phyloP scores from a whole-genome alignment of 306 rosid genomes.

The Fragaria iinumae region DNA sequence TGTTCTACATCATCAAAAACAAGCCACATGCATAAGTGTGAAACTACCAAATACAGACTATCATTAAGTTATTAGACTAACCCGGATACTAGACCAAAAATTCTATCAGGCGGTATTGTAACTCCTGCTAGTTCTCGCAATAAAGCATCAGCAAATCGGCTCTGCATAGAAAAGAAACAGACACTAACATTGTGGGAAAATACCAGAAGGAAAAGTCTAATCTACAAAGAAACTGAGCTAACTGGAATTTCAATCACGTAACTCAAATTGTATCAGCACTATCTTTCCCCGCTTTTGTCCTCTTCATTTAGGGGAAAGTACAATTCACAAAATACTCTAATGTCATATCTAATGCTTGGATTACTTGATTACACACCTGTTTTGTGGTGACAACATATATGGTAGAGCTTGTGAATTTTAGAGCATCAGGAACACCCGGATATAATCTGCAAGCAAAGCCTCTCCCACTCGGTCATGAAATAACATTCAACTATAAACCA shows the following conservation, averaged over 20 bases:
- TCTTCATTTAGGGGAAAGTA: not conserved
- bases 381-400: slow-evolving; percentile 80
- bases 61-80: slow-evolving; percentile 29
- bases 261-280: not conserved
- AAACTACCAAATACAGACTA: not conserved
- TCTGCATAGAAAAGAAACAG: slow-evolving; percentile 30
- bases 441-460: slow-evolving; percentile 51
- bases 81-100: slow-evolving; percentile 87
- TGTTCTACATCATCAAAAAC: not conserved
- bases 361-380: slow-evolving; percentile 42
- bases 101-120: slow-evolving; percentile 65
- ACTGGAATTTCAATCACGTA: not conserved
- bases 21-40: not conserved
- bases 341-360: slow-evolving; percentile 11
- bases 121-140: slow-evolving; percentile 81
- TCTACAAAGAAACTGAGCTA: not conserved
- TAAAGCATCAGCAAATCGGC: slow-evolving; percentile 83
- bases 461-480: slow-evolving; percentile 8
- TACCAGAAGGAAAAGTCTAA: not conserved
- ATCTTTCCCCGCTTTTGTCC: not conserved
- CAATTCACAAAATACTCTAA: not conserved
- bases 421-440: slow-evolving; percentile 78
- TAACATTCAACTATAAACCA: not conserved
- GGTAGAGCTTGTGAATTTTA: slow-evolving; percentile 73
- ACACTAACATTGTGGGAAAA: not conserved